A percentile compares a stretch with the other conserved stretches of the same genome.
Conservation (phyloP, 1,284 basidiomycete species). For the Ustilago curta region DNA sequence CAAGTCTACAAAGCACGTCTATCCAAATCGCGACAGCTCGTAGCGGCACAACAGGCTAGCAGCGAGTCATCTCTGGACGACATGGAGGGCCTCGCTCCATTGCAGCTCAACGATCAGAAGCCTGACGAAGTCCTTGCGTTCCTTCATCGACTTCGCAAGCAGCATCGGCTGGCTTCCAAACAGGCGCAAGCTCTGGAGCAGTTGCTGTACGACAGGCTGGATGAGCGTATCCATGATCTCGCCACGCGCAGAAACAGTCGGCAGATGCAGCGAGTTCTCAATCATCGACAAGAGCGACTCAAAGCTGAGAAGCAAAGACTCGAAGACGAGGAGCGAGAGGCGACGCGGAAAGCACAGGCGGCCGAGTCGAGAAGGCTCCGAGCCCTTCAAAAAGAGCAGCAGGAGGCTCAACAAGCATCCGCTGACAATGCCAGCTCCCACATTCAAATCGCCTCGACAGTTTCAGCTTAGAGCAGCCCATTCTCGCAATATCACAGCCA, state of each 20-base stretch:
- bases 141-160: constrained; percentile 34
- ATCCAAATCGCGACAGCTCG: constrained; percentile 20
- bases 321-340: constrained; percentile 35
- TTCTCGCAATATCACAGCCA: not conserved
- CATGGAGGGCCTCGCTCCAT: constrained; percentile 8
- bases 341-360: constrained; percentile 30
- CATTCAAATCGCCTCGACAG: constrained; percentile 25
- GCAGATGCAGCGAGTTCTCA: constrained; percentile 17
- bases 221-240: constrained; percentile 28
- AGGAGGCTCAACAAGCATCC: constrained; percentile 21
- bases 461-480: constrained; percentile 6
- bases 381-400: constrained; percentile 32
- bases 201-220: constrained; percentile 41
- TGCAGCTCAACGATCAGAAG: constrained; percentile 25
- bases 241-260: constrained; percentile 6
- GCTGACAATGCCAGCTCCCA: constrained; percentile 15
- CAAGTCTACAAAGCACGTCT: constrained; percentile 34
- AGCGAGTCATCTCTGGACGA: not conserved
- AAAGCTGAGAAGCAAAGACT: constrained; percentile 28
- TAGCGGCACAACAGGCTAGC: constrained; percentile 1
- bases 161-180: constrained; percentile 19
- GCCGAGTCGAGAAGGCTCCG: constrained; percentile 29
- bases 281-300: constrained; percentile 18
- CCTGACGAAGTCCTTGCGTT: constrained; percentile 32
- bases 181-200: constrained; percentile 41